These are phyloP conservation scores for Penicillium italicum DNA, from an alignment of 2,329 filamentous ascomycete species.

Conservation along the genomic window DNA sequence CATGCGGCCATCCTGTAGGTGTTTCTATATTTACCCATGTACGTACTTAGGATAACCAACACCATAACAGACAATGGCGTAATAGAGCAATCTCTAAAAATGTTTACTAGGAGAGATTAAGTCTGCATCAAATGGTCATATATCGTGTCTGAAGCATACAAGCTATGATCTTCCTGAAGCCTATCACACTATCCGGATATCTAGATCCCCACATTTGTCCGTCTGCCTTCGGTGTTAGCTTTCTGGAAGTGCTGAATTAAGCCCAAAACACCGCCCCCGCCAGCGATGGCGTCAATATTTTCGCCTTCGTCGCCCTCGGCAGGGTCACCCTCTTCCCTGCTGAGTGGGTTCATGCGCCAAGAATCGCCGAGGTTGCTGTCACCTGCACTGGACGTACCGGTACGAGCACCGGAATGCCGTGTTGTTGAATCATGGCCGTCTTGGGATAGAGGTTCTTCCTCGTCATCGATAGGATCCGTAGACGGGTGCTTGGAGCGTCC, in stretches of 20 bases:
- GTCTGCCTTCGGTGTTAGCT: constrained; percentile 45
- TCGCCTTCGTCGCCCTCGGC: constrained; percentile 48
- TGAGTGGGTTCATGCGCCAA: constrained; percentile 46
- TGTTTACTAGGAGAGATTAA: not conserved
- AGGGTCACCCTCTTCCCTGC: constrained; percentile 32
- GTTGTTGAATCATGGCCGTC: constrained; percentile 16
- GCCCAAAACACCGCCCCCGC: constrained; percentile 59
- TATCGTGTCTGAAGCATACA: constrained; percentile 1
- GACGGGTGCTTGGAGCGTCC: constrained; percentile 26
- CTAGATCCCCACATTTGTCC: constrained; percentile 37
- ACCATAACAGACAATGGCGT: not conserved
- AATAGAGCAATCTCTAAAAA: not conserved
- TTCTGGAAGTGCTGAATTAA: constrained; percentile 66
- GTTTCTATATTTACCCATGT: not conserved
- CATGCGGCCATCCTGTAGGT: not conserved
- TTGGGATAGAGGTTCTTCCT: constrained; percentile 27
- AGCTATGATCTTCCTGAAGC: not conserved
- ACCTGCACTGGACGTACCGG: constrained; percentile 36
- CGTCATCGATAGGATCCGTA: constrained; percentile 31
- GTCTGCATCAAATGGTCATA: constrained; percentile 2
- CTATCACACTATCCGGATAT: not conserved
- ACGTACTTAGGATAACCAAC: not conserved
- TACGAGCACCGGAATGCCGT: constrained; percentile 19
- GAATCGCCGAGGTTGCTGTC: constrained; percentile 59
- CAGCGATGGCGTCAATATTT: constrained; percentile 46